phyloP scores from a whole-genome alignment of 352 stramenopile genomes.

The Phytophthora sansomeana region DNA sequence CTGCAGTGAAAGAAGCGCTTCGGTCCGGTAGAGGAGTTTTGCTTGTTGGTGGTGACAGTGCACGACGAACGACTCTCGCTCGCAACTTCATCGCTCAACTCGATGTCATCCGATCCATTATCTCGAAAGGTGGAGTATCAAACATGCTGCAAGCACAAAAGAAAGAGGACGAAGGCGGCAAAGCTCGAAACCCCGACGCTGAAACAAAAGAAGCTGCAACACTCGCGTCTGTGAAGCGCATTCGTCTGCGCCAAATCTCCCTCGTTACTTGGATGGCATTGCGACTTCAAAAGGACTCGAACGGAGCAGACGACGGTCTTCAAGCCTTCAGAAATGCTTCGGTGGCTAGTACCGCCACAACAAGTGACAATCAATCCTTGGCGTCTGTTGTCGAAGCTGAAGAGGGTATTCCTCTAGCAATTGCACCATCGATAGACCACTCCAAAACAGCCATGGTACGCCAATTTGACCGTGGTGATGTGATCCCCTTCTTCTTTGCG shows the following conservation, averaged over 20 bases:
- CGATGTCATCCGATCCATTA: slow-evolving; percentile 25
- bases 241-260: slow-evolving; percentile 57
- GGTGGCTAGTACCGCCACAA: neutral
- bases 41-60: slow-evolving; percentile 40
- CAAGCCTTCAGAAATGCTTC: neutral
- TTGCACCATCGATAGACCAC: slow-evolving; percentile 18
- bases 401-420: slow-evolving; percentile 9
- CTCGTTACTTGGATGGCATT: slow-evolving; percentile 46
- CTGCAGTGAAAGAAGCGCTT: slow-evolving; percentile 47
- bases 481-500: slow-evolving; percentile 59
- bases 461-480: slow-evolving; percentile 46
- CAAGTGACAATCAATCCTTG: slow-evolving; percentile 1
- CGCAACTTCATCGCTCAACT: slow-evolving; percentile 50
- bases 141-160: neutral
- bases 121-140: slow-evolving; percentile 12
- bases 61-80: slow-evolving; percentile 44
- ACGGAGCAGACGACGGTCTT: neutral
- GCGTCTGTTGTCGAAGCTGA: slow-evolving; percentile 25
- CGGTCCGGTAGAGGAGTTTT: slow-evolving; percentile 47
- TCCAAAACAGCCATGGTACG: slow-evolving; percentile 18
- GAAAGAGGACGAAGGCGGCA: neutral
- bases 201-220: slow-evolving; percentile 23
- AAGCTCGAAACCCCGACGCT: slow-evolving; percentile 1
- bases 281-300: slow-evolving; percentile 31
- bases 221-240: slow-evolving; percentile 48